Evolutionary conservation across 2,329 filamentous ascomycete genomes (phyloP), one percentile per base, ranked within the genome.

Genomic region (Trichoderma breve): DNA sequence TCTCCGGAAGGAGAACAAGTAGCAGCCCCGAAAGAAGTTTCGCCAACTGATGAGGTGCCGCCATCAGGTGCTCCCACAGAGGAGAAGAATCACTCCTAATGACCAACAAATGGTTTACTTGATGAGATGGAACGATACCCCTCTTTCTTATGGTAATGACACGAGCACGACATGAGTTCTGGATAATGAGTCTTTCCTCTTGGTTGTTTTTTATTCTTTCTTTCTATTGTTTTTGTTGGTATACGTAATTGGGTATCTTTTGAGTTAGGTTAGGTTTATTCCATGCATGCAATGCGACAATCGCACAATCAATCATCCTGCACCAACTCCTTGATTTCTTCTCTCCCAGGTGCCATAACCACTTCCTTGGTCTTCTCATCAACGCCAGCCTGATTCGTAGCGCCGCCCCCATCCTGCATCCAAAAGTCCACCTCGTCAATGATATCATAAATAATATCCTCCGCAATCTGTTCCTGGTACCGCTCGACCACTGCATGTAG

Each of bases 401-500:
- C 83, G 73, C 83, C 84, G 9, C 84, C 85, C 28, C 87, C 87
- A 74, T 94, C 93, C 78, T 93, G 89, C 80, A 91, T 86, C 91
- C 90, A 97, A 83, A 93, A 96, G 83, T 97, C 94, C 63, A 97
- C 93, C 82, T 99, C 96, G 78, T 99, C 96, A 36, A 98, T 87
- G 68, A 99, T 88, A 81, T 99, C 96, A 80, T 94, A 97, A 34
- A 97, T 88, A 28, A 98, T 86, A 78, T 99, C 96, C 82, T 99
- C 96, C 15, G 92, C 94, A 73, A 99, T 95, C 83, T 98, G 95
- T 79, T 99, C 95, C 72, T 90, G 89, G 81, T 94, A 98, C 36
- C 96, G 89, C 73, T 97, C 93, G 8, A 89, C 88, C 26, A 97
- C 84, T 0, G 93, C 85, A 39, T 89, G 86, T 1, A 91, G 76